Conservation (phyloP, 306 rosid species). For the barrel medic (Medicago truncatula) region DNA sequence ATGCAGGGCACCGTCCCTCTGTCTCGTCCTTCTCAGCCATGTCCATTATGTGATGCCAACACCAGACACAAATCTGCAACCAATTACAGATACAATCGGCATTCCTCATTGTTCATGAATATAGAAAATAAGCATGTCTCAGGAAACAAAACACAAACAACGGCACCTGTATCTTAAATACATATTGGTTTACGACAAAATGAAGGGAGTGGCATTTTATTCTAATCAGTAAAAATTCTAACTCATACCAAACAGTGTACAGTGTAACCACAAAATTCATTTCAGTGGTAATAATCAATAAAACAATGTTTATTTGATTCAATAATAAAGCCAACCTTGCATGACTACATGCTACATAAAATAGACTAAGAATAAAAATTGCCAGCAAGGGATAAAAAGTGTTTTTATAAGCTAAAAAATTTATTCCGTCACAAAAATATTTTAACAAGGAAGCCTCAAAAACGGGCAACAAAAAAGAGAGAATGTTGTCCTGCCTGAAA, state of each 20-base stretch:
- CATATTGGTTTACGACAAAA: constrained; percentile 3
- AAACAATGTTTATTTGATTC: neutral
- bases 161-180: neutral
- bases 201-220: constrained; percentile 1
- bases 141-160: constrained; percentile 17
- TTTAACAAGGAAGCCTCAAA: neutral
- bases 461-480: neutral
- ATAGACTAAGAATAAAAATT: constrained; percentile 8
- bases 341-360: neutral
- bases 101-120: constrained; percentile 1
- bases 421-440: neutral
- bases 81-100: constrained; percentile 22
- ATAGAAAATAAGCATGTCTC: neutral
- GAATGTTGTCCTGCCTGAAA: neutral
- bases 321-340: constrained; percentile 7
- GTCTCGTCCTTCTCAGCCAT: constrained; percentile 97
- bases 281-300: neutral
- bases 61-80: constrained; percentile 96
- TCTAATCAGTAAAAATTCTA: constrained; percentile 13
- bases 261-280: constrained; percentile 18
- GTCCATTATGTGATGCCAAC: constrained; percentile 98
- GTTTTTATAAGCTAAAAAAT: neutral
- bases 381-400: neutral
- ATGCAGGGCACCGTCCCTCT: constrained; percentile 97
- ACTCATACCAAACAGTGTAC: neutral